A percentile compares a stretch with the other conserved stretches of the same genome.
phyloP scores from a whole-genome alignment of 179 eudicot species.

The Carnegiea gigantea region DNA sequence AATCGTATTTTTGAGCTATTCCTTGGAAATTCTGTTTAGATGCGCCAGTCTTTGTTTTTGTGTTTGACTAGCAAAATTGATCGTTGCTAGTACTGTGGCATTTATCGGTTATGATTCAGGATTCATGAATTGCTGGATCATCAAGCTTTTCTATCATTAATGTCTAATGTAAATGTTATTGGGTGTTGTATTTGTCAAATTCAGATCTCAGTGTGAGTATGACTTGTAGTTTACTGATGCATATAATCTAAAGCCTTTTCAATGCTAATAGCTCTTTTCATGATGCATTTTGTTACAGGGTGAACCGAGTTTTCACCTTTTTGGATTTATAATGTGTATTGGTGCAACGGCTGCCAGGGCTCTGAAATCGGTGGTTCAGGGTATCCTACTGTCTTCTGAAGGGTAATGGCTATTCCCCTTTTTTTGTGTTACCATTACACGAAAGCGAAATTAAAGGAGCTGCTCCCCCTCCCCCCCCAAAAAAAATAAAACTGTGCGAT shows the following conservation, averaged over 20 bases:
- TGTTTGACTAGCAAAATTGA: not conserved
- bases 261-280: not conserved
- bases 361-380: conserved; percentile 48
- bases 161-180: not conserved
- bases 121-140: not conserved
- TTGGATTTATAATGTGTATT: conserved; percentile 44
- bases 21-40: not conserved
- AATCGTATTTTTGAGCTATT: not conserved
- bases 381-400: conserved; percentile 44
- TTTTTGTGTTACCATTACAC: not conserved
- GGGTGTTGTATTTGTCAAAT: not conserved
- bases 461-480: not conserved
- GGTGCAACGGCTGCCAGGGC: conserved; percentile 51
- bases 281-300: conserved; percentile 23
- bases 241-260: not conserved
- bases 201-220: not conserved
- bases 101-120: not conserved
- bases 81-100: not conserved
- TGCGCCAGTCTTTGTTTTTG: not conserved
- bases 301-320: conserved; percentile 43
- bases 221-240: not conserved
- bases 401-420: conserved; percentile 23
- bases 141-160: not conserved
- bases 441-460: not conserved
- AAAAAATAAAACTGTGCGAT: not conserved